Evolutionary conservation across 768 basidiomycete genomes (phyloP).

Genomic region (Epithele typhae): DNA sequence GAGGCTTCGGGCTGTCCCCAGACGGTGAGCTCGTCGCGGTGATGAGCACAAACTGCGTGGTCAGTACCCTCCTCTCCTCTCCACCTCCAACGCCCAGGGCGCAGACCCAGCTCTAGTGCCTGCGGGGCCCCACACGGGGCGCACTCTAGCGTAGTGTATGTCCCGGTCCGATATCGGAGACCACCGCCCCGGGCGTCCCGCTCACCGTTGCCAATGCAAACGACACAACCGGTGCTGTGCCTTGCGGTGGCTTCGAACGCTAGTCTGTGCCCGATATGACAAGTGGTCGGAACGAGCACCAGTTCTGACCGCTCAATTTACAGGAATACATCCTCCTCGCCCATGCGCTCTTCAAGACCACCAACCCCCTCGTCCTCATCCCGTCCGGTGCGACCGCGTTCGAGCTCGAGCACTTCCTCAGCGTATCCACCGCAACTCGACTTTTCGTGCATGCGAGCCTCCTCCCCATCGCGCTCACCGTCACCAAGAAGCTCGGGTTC

Average conservation of each 20-base stretch:
- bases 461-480: conserved; percentile 38
- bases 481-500: conserved; percentile 30
- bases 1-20: conserved; percentile 52
- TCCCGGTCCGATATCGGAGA: too few species aligned
- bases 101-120: too few species aligned
- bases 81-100: not conserved
- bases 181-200: too few species aligned
- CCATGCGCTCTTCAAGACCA: conserved; percentile 43
- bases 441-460: conserved; percentile 49
- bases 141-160: too few species aligned
- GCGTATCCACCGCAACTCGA: conserved; percentile 42
- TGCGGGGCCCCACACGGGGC: too few species aligned
- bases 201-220: too few species aligned
- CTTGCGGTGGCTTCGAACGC: too few species aligned
- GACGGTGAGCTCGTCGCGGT: conserved; percentile 63
- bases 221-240: too few species aligned
- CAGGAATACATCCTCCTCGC: conserved; percentile 51
- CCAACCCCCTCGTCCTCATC: conserved; percentile 50
- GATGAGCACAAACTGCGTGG: conserved; percentile 65
- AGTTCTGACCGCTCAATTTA: not conserved
- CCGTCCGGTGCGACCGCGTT: conserved; percentile 52
- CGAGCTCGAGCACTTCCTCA: conserved; percentile 50
- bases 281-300: not conserved
- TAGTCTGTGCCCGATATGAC: too few species aligned
- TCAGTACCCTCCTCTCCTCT: conserved; percentile 31